Evolutionary conservation across 1,284 basidiomycete species (phyloP), one percentile per base, ranked within the genome.

Genomic region (Bjerkandera adusta): DNA sequence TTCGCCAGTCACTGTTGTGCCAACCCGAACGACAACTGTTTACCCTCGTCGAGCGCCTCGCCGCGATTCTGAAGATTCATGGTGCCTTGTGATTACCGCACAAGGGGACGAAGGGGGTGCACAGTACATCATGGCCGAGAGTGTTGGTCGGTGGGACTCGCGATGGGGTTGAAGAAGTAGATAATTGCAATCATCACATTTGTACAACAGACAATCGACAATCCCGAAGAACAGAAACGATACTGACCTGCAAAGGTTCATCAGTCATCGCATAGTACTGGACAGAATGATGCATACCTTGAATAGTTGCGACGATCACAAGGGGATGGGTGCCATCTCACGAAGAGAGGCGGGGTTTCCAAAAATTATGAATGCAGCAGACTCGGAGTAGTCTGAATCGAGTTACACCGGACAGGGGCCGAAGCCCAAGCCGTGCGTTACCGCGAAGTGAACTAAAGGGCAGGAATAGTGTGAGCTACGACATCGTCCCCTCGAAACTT

Each of bases 331-430:
- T n/a, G n/a, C 29, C 24, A 43, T 51, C 55, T 55, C 55, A 24
- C 51, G 39, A 58, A 49, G 57, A 57, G 55, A 43, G 32, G 35
- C 21, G 29, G 49, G 48, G 47, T 3, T 45, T 34, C 43, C 16
- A 55, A 57, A 57, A 59, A 59, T 54, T 53, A 21, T 7, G 27
- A 25, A 45, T 27, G 45, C 55, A 57, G 57, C 56, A 57, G 57
- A 50, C 52, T 43, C 37, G 62, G 61, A 62, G 56, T 63, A 61
- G 61, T 60, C 60, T 60, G 61, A 62, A 59, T 62, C 58, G 60
- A 62, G 60, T 62, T 60, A 53, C 60, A 48, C 50, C 29, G 43
- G 26, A 15, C 30, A 49, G 29, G 36, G 42, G 21, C 30, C 36
- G 25, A 26, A 33, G 26, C 32, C 22, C 11, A 36, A 27, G 20